phyloP scores from a whole-genome alignment of 2,329 filamentous ascomycete species.

The Microcyclospora pomicola region DNA sequence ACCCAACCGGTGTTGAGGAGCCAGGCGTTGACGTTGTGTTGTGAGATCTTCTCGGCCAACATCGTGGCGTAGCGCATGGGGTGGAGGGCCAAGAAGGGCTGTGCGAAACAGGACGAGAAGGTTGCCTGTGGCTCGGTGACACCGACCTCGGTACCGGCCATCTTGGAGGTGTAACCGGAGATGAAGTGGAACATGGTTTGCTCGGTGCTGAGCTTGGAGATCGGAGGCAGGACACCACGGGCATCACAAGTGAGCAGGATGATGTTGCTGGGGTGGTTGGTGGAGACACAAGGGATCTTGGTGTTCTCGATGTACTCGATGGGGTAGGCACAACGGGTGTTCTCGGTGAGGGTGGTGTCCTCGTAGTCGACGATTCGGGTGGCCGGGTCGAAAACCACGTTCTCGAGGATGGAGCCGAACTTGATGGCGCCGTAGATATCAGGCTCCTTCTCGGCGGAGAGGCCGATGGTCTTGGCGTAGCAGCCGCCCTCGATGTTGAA shows the following conservation, averaged over 20 bases:
- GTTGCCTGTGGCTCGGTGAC: conserved; percentile 95
- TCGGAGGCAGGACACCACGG: conserved; percentile 89
- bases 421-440: conserved; percentile 94
- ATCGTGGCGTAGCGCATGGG: conserved; percentile 98
- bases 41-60: conserved; percentile 93
- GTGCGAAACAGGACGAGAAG: conserved; percentile 98
- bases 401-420: conserved; percentile 95
- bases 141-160: conserved; percentile 96
- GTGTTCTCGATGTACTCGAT: conserved; percentile 99
- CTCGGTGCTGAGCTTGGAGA: conserved; percentile 85
- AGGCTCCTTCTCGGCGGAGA: conserved; percentile 96
- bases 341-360: conserved; percentile 87
- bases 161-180: conserved; percentile 98
- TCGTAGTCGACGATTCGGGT: conserved; percentile 92
- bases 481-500: conserved; percentile 99
- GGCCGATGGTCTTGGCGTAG: conserved; percentile 97
- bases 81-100: conserved; percentile 96
- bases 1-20: conserved; percentile 98
- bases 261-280: conserved; percentile 88
- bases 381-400: conserved; percentile 89
- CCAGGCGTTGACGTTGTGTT: conserved; percentile 94
- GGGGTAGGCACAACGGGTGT: conserved; percentile 95
- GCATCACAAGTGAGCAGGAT: conserved; percentile 96
- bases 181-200: conserved; percentile 99
- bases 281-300: conserved; percentile 89